Conservation (phyloP, 148 eudicot species). For the Euryodendron excelsum region DNA sequence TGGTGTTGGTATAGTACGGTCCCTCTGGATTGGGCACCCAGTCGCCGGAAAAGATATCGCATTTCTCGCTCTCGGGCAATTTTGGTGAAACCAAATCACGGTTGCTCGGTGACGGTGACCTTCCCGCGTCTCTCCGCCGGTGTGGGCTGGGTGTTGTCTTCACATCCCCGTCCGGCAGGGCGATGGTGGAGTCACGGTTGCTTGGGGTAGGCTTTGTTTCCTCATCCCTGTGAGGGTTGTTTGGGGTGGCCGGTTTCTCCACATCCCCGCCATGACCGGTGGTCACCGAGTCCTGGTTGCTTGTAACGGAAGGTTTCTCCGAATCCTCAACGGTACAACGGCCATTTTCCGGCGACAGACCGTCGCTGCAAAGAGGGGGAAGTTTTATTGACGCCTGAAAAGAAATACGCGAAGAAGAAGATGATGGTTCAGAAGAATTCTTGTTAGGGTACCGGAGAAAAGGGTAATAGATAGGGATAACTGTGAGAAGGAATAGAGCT, state of each 20-base stretch:
- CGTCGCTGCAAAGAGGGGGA: constrained; percentile 4
- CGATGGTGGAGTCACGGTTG: background rate
- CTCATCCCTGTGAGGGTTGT: background rate
- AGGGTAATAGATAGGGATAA: constrained; percentile 42
- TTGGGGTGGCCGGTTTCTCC: background rate
- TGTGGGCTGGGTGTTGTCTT: background rate
- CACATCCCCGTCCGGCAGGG: background rate
- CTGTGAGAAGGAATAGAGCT: constrained; percentile 22
- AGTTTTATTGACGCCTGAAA: too few species aligned
- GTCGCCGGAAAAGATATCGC: constrained; percentile 42
- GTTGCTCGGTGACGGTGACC: background rate
- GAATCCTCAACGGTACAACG: background rate
- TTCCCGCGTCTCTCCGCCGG: background rate
- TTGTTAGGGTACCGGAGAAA: constrained; percentile 6
- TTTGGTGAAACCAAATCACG: background rate
- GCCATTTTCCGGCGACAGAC: background rate
- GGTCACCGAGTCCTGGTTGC: background rate
- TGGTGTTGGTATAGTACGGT: constrained; percentile 45
- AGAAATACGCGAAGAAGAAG: background rate
- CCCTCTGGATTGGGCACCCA: constrained; percentile 43
- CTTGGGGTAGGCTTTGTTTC: background rate
- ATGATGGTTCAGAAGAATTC: background rate
- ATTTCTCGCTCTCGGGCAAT: constrained; percentile 10
- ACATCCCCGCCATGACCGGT: background rate
- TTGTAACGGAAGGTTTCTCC: background rate